Evolutionary conservation across 306 rosid genomes (phyloP), one percentile per base, ranked within the genome.

Genomic region (Glycine tomentella): DNA sequence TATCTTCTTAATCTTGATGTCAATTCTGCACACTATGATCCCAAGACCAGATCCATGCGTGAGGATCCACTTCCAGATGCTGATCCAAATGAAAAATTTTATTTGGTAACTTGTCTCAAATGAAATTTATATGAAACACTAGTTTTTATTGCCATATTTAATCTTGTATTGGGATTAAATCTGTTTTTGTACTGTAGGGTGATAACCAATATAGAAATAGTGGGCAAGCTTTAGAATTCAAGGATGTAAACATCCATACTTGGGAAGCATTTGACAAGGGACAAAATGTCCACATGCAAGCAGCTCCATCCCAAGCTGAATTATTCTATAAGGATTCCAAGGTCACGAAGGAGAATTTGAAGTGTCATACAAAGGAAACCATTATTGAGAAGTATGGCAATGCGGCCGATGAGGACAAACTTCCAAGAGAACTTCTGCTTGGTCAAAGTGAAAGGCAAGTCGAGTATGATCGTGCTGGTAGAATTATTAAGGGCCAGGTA

Each of bases 41-140:
- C 82, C 50, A 78, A 78, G 76, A 89, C 91, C 7, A 85, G 85
- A 75, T 91, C 92, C 42, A 91, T 87, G 95, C 90, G 92, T 50
- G 92, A 87, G 33, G 92, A 89, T 84, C 95, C 91, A 82, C 89
- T 90, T 76, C 92, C 92, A 9, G 90, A 89, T 79, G 95, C 95
- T 12, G 91, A 91, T 83, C 90, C 93, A 42, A 88, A 91, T 81
- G 95, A 91, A 70, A 91, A 88, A 65, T 89, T 90, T 58, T 89
- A 89, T 83, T 77, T 0, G 79, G 94, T 88, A 77, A 79, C 81
- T 49, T 42, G 38, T 33, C 56, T 68, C 6, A 5, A 48, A 78
- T 67, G 9, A 78, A 34, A 53, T 66, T 40, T 52, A 16, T 15
- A 4, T 42, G 7, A 9, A 55, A 55, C 13, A 31, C 2, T 33